phyloP scores from a whole-genome alignment of 257 asterid species.

The Solanum sitiens region DNA sequence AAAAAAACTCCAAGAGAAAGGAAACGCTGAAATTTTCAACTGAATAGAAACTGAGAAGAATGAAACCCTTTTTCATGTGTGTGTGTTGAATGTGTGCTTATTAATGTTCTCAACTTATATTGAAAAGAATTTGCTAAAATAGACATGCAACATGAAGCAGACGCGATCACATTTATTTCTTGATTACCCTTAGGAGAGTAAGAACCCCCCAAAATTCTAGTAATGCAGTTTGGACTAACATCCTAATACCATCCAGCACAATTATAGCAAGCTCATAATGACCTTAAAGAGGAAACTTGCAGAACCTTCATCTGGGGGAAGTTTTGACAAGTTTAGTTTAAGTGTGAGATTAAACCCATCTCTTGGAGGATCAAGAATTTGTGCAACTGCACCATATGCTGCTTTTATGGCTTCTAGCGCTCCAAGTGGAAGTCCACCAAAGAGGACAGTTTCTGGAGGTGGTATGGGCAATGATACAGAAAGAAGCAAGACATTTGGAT shows the following conservation, averaged over 20 bases:
- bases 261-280: slow-evolving; percentile 35
- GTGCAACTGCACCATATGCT: slow-evolving; percentile 71
- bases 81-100: not conserved
- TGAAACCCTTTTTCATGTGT: not conserved
- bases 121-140: not conserved
- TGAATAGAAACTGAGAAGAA: not conserved
- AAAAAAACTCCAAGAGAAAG: not conserved
- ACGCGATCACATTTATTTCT: not conserved
- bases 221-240: not conserved
- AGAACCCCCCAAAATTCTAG: not conserved
- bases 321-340: slow-evolving; percentile 85
- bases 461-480: slow-evolving; percentile 81
- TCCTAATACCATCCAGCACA: slow-evolving; percentile 15
- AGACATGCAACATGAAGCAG: not conserved
- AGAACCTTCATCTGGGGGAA: slow-evolving; percentile 95
- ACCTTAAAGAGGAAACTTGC: slow-evolving; percentile 59
- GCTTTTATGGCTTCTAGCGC: slow-evolving; percentile 91
- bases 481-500: slow-evolving; percentile 58
- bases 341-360: slow-evolving; percentile 93
- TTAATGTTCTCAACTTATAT: not conserved
- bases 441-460: slow-evolving; percentile 75
- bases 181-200: not conserved
- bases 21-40: not conserved
- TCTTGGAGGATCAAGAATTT: slow-evolving; percentile 96
- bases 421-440: slow-evolving; percentile 85